Conservation (phyloP, 257 asterid genomes). For the Solanum peruvianum region DNA sequence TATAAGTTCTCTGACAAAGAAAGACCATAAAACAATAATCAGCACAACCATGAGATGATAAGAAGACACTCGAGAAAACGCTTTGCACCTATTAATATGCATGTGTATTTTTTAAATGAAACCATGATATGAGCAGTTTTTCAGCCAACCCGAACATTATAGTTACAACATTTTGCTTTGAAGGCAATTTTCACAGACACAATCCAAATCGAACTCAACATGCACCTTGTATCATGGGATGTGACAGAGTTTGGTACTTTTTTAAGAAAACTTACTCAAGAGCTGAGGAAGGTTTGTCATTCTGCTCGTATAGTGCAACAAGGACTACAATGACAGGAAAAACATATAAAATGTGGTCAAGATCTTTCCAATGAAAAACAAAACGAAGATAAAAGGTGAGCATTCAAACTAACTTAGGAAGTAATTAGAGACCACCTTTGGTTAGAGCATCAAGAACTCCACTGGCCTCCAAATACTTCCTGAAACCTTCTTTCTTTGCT, state of each 20-base stretch:
- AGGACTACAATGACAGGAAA: slow-evolving; percentile 41
- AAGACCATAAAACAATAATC: not conserved
- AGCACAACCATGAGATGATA: not conserved
- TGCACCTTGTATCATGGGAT: not conserved
- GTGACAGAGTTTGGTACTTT: not conserved
- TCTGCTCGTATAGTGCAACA: slow-evolving; percentile 83
- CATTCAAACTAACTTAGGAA: not conserved
- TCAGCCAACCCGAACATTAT: not conserved
- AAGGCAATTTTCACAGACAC: not conserved
- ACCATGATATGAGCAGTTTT: not conserved
- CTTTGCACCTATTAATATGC: not conserved
- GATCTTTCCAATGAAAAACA: not conserved
- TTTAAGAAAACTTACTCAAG: slow-evolving; percentile 50
- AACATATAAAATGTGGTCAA: not conserved
- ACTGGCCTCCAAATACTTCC: slow-evolving; percentile 78
- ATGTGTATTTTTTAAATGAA: not conserved
- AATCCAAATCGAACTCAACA: not conserved
- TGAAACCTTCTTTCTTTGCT: slow-evolving; percentile 90
- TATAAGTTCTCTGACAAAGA: not conserved
- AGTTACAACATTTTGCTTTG: not conserved
- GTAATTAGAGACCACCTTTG: slow-evolving; percentile 37
- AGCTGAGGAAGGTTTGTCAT: slow-evolving; percentile 87
- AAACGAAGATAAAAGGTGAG: not conserved
- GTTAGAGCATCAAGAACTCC: slow-evolving; percentile 90
- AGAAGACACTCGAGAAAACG: not conserved